Percentiles rank a stretch among this genome's conserved stretches.
phyloP scores from a whole-genome alignment of 2,329 filamentous ascomycete species.

The Onygena corvina region DNA sequence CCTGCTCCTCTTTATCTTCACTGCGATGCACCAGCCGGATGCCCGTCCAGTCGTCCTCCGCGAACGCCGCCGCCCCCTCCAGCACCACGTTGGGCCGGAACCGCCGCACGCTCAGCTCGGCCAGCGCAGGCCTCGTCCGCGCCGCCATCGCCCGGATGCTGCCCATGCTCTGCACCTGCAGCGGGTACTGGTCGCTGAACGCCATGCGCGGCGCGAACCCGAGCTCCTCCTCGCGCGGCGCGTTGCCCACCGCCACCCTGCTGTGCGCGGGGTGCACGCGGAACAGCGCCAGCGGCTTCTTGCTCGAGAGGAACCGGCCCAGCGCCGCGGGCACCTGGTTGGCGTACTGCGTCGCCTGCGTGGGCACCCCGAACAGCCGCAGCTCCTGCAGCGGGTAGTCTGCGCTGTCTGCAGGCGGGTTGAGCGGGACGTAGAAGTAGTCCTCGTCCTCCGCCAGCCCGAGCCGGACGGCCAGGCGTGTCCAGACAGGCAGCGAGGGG shows the following conservation, averaged over 20 bases:
- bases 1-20: constrained; percentile 10
- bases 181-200: constrained; percentile 48
- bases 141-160: constrained; percentile 42
- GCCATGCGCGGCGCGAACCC: constrained; percentile 44
- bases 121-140: constrained; percentile 29
- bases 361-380: constrained; percentile 45
- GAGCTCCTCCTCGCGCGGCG: constrained; percentile 40
- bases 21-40: constrained; percentile 27
- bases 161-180: constrained; percentile 45
- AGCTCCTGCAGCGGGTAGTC: constrained; percentile 38
- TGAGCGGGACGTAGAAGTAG: constrained; percentile 43
- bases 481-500: constrained; percentile 9
- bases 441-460: constrained; percentile 27
- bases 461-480: constrained; percentile 22
- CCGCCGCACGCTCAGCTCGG: constrained; percentile 39
- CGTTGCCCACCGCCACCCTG: constrained; percentile 41
- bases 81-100: constrained; percentile 49
- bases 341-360: constrained; percentile 31
- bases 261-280: constrained; percentile 36
- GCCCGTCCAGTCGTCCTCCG: constrained; percentile 47
- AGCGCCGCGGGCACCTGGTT: constrained; percentile 38
- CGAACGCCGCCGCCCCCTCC: constrained; percentile 41
- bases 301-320: constrained; percentile 36
- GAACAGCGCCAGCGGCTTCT: constrained; percentile 43
- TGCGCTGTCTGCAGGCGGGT: constrained; percentile 35